Percentiles rank a stretch among this genome's conserved stretches.
Evolutionary conservation across 2,329 filamentous ascomycete genomes (phyloP).

Genomic region (Exophiala sp.): DNA sequence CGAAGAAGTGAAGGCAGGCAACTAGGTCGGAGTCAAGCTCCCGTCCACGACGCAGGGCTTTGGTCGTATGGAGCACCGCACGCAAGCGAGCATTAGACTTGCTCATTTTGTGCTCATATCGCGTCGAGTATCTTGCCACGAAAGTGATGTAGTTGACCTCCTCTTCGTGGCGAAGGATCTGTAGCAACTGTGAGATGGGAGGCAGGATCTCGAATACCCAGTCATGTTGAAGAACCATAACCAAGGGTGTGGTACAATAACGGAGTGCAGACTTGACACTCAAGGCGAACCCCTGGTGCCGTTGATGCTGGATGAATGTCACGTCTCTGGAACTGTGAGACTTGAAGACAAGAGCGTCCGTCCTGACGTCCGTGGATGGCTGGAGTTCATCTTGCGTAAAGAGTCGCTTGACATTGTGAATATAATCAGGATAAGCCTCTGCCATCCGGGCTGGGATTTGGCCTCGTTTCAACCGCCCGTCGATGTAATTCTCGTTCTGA

Average conservation of each 20-base stretch:
- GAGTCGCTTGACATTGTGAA: conserved; percentile 4
- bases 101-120: not conserved
- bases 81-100: not conserved
- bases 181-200: not conserved
- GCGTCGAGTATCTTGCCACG: not conserved
- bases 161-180: not conserved
- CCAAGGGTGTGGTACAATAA: conserved; percentile 3
- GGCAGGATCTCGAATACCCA: conserved; percentile 1
- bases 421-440: conserved; percentile 1
- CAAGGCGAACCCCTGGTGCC: conserved; percentile 2
- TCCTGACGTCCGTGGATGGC: not conserved
- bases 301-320: conserved; percentile 6
- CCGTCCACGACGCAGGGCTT: not conserved
- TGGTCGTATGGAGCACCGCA: not conserved
- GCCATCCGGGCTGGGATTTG: not conserved
- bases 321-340: not conserved
- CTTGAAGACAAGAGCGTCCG: not conserved
- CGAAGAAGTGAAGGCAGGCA: not conserved
- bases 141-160: not conserved
- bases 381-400: not conserved
- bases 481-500: not conserved
- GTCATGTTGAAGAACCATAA: conserved; percentile 7
- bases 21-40: not conserved
- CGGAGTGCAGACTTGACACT: conserved; percentile 1
- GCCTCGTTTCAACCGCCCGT: conserved; percentile 4